Base-by-base conservation (phyloP, 2,329 filamentous ascomycete species). In the Colletotrichum trifolii region DNA sequence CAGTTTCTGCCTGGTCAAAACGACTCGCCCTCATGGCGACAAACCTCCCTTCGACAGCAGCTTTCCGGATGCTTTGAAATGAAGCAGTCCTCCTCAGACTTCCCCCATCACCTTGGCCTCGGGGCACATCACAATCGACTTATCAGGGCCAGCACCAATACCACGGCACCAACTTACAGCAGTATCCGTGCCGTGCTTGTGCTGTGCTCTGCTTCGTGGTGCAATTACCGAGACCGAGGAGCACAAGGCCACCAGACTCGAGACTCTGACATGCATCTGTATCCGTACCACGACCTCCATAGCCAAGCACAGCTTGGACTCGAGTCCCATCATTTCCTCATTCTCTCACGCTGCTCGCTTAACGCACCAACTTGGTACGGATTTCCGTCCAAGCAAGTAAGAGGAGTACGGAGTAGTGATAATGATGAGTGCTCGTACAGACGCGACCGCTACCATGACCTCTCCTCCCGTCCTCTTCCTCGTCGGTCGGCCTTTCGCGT, bases 291-390 rank as follows among this genome's bases (percentile, higher is more conserved):
- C 49, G 10, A n/a, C 13, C 49, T 39, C 35, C 36, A 9, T 35
- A 2, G 33, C 49, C 12, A n/a, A 33, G 13, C 36, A 11, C 15
- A 8, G 25, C 25, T 53, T 15, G 25, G 13, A 9, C 38, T 40
- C 38, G 25, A 25, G 39, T 46, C 33, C 33, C 42, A 15, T 36
- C 33, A 36, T 56, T 46, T 55, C 49, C 40, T 34, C 48, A 38
- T 50, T 48, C 45, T 58, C 38, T 15, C 25, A 12, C 35, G 40
- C 13, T 46, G n/a, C 38, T 64, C 57, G 49, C 56, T 49, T 60
- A 59, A 25, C 11, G 38, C 43, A 9, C 36, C 49, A 42, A 15
- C 33, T 40, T 25, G 13, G 42, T 33, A 43, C 45, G 40, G 43
- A 35, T 34, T 10, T 45, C 40, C 42, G 15, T 25, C 25, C 25